Evolutionary conservation across 1,284 basidiomycete genomes (phyloP).

Genomic region (Gomphus bonarii): DNA sequence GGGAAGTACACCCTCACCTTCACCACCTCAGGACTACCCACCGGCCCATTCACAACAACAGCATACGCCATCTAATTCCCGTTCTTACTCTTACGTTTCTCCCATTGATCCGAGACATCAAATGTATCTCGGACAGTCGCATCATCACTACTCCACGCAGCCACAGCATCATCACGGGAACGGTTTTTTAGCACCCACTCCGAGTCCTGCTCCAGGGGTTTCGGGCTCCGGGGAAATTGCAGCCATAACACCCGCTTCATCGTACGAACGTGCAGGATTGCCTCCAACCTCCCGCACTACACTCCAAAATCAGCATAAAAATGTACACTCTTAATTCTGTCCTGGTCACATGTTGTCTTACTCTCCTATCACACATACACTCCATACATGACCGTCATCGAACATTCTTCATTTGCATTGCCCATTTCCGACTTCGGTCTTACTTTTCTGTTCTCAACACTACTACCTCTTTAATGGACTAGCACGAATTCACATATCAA

Average conservation of each 20-base stretch:
- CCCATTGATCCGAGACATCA: neutral
- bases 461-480: neutral
- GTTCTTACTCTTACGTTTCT: neutral
- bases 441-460: neutral
- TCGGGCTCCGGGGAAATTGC: neutral
- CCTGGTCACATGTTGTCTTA: neutral
- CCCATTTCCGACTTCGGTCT: neutral
- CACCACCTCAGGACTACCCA: neutral
- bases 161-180: neutral
- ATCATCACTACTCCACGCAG: neutral
- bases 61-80: neutral
- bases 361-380: neutral
- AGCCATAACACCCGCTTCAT: neutral
- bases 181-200: neutral
- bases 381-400: neutral
- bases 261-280: slow-evolving; percentile 2
- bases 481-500: neutral
- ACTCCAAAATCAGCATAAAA: neutral
- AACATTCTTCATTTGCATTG: neutral
- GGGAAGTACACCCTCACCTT: neutral
- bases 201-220: neutral
- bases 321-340: neutral
- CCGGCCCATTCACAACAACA: neutral
- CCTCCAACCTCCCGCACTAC: neutral
- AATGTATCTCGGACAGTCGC: neutral